Base-by-base conservation (phyloP, 805 yeast genomes). In the Sugiyamaella lignohabitans region DNA sequence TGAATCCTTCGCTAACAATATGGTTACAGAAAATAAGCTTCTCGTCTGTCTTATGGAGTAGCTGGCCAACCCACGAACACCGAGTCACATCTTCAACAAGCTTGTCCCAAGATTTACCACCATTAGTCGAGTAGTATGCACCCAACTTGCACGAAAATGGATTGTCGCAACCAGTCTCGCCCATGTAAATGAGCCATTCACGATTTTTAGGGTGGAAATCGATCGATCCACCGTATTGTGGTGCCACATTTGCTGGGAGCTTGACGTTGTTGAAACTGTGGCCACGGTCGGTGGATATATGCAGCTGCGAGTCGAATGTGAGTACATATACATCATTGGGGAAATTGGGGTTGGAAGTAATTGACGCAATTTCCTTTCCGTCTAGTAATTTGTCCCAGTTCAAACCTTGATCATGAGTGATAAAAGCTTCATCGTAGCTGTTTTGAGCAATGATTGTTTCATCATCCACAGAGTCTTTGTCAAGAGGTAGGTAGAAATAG, bases 391-490 rank as follows among this genome's bases (percentile, higher is more conserved):
- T 60, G 21, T 62, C 63, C 66, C 84, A 77, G 1, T 60, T 57
- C 2, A 64, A 57, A 11, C 91, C 91, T 36, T 84, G 84, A 60
- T 87, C 80, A 55, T 75, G 82, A 0, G 96, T 84, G 5, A 86
- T 73, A 55, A 69, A 82, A 2, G 80, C 74, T 3, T 68, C 67
- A 40, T 75, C 70, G 10, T 71, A 67, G 21, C 66, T 60, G 0
- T 91, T 82, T 42, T 77, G 66, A 4, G 85, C 65, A 14, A 91
- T 59, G 5, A 91, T 61, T 0, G 88, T 76, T 58, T 84, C 89
- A 52, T 80, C 85, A 21, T 70, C 71, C 1, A 70, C 66, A 19
- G 51, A 42, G 1, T 63, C 64, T 20, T 67, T 60, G 43, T 76
- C 73, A 47, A 75, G 76, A 42, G 80, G 82, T 47, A 85, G 68